phyloP scores from a whole-genome alignment of 257 asterid genomes.

The Solanum pinnatisectum region DNA sequence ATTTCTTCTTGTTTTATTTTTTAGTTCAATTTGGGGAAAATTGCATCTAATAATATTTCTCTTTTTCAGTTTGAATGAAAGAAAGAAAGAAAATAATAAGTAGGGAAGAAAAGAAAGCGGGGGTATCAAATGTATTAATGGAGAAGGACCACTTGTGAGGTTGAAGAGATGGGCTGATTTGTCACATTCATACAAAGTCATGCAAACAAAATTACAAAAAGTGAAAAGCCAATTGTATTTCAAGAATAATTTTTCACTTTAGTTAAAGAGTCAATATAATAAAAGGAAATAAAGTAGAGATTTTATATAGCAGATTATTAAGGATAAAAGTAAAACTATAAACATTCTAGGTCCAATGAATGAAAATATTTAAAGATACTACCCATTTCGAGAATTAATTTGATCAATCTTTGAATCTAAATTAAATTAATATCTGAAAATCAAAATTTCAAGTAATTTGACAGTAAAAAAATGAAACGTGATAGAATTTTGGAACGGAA shows the following conservation, averaged over 20 bases:
- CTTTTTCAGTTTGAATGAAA: background rate
- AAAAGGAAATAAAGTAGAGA: background rate
- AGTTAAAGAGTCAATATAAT: background rate
- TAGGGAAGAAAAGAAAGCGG: slow-evolving; percentile 27
- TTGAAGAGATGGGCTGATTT: slow-evolving; percentile 60
- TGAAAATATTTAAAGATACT: background rate
- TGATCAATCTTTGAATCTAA: background rate
- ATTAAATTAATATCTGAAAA: too few species aligned
- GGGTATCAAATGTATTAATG: slow-evolving; percentile 50
- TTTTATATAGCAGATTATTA: background rate
- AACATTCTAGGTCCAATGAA: background rate
- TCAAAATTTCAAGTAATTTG: background rate
- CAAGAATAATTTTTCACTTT: background rate
- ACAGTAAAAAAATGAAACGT: background rate
- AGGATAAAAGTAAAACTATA: background rate
- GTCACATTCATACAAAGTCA: slow-evolving; percentile 44
- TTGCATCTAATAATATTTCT: background rate
- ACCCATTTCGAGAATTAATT: background rate
- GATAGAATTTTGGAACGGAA: background rate
- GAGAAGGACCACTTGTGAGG: slow-evolving; percentile 66
- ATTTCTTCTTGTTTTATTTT: background rate
- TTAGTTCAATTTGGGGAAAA: background rate
- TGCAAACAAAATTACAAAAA: slow-evolving; percentile 6
- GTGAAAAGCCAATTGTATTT: background rate
- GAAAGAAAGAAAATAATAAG: background rate